phyloP scores from a whole-genome alignment of 352 stramenopile genomes.

The Saprolegnia diclina region DNA sequence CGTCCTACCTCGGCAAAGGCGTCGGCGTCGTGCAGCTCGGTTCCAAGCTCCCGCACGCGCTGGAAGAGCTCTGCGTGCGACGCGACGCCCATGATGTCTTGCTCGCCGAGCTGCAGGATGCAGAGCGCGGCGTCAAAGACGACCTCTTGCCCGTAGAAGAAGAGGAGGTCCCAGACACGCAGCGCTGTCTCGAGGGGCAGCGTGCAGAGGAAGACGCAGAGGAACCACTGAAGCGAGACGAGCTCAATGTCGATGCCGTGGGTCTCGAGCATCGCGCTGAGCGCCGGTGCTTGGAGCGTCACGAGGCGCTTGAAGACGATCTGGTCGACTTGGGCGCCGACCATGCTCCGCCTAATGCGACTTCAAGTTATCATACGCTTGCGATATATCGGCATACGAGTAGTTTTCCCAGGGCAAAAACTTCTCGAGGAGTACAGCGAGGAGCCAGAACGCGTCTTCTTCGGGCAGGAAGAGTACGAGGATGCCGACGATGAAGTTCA shows the following conservation, averaged over 20 bases:
- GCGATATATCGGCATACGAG: constrained; percentile 29
- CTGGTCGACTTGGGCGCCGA: constrained; percentile 65
- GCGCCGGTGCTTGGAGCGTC: constrained; percentile 37
- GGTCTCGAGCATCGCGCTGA: constrained; percentile 34
- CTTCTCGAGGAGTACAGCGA: constrained; percentile 62
- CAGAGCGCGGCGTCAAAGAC: constrained; percentile 30
- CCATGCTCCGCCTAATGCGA: constrained; percentile 42
- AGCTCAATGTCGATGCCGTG: constrained; percentile 56
- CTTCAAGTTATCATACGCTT: neutral
- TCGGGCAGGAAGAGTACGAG: constrained; percentile 63
- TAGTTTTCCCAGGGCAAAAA: constrained; percentile 73
- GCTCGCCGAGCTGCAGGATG: constrained; percentile 34
- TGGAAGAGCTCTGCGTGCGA: constrained; percentile 40
- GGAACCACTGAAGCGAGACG: constrained; percentile 81
- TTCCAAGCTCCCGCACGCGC: constrained; percentile 41
- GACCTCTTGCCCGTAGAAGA: constrained; percentile 52
- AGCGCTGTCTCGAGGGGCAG: constrained; percentile 61
- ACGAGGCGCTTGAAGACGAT: constrained; percentile 65
- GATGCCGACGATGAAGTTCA: constrained; percentile 74
- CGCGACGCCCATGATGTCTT: constrained; percentile 43
- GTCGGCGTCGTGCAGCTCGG: constrained; percentile 49
- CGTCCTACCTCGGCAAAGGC: constrained; percentile 31
- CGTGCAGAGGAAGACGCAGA: constrained; percentile 79
- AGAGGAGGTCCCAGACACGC: constrained; percentile 73
- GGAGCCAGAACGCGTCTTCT: constrained; percentile 75